Base-by-base conservation (phyloP, 1,284 basidiomycete species). In the Hymenochaete sp. region DNA sequence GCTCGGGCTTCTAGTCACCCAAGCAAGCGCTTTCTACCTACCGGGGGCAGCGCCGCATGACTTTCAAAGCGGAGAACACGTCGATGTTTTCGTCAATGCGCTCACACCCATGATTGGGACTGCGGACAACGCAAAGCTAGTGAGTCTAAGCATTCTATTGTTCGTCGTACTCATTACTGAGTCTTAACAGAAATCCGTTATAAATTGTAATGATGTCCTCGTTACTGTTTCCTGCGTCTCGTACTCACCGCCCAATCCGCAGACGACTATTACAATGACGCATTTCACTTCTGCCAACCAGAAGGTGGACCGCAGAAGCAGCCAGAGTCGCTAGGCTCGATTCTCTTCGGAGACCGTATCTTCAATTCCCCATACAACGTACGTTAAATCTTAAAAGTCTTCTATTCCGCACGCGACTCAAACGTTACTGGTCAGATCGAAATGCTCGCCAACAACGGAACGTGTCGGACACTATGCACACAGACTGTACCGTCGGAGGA, bases 311-410 rank as follows among this genome's bases (percentile, higher is more conserved):
- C 83, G 1, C 66, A 80, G 58, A 80, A 82, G 55, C 82, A 92
- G 59, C 80, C 87, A 10, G 93, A 96, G 64, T 87, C 83, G 1
- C 69, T 98, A 21, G 95, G 95, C 3, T 91, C 89, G 24, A 93
- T 96, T 52, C 69, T 98, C 11, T 97, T 97, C 56, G 95, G 95
- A 24, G 95, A 98, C 68, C 77, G 95, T 50, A 93, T 98, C 59
- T 91, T 93, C 65, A 82, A 84, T 60, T 91, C 89, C 6, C 84
- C 87, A 2, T 93, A 93, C 58, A 73, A 93, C 55, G 85, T 89
- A 53, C 50, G 82, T 68, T 24, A 6, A 47, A 42, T 33, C 24
- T 13, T 35, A 35, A 26, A 8, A 18, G 29, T 38, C n/a, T 32
- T 37, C 18, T 9, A 19, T 38, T 28, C 36, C 27, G 18, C 27